Conservation (phyloP, 1,139 yeast genomes). For the Pichia sp. region DNA sequence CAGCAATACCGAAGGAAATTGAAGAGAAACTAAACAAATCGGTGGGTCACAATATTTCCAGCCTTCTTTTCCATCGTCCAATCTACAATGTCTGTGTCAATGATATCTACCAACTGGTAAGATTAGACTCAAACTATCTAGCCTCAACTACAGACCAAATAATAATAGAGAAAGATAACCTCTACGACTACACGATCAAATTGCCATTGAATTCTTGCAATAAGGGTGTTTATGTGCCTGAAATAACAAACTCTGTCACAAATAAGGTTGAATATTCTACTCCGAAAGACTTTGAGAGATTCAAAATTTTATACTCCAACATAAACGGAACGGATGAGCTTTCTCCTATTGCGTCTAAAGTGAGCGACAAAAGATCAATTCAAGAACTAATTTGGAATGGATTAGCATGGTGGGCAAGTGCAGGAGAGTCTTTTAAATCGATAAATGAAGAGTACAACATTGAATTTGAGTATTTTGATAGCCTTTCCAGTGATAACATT, state of each 20-base stretch:
- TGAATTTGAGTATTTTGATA: conserved; percentile 27
- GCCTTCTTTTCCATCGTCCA: conserved; percentile 40
- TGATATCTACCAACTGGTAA: conserved; percentile 40
- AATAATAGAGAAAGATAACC: conserved; percentile 47
- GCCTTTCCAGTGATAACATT: conserved; percentile 28
- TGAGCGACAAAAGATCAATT: conserved; percentile 55
- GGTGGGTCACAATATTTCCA: conserved; percentile 26
- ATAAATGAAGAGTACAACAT: conserved; percentile 22
- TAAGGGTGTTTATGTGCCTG: conserved; percentile 4
- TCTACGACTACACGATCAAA: conserved; percentile 51
- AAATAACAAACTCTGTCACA: conserved; percentile 14
- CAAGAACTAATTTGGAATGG: conserved; percentile 66
- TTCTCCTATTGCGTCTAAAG: conserved; percentile 20
- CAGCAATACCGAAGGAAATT: conserved; percentile 42
- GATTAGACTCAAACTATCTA: conserved; percentile 38
- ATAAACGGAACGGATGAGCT: conserved; percentile 21
- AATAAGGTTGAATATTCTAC: conserved; percentile 32
- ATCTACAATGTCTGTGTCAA: conserved; percentile 63
- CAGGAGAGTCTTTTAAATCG: conserved; percentile 45
- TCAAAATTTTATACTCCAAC: conserved; percentile 32
- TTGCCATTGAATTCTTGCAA: conserved; percentile 23
- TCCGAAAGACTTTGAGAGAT: conserved; percentile 35
- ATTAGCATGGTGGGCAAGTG: conserved; percentile 80
- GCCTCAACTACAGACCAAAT: conserved; percentile 75
- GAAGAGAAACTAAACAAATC: conserved; percentile 25